A percentile compares a stretch with the other conserved stretches of the same genome.
phyloP scores from a whole-genome alignment of 805 yeast genomes.

The Candida michaelii region DNA sequence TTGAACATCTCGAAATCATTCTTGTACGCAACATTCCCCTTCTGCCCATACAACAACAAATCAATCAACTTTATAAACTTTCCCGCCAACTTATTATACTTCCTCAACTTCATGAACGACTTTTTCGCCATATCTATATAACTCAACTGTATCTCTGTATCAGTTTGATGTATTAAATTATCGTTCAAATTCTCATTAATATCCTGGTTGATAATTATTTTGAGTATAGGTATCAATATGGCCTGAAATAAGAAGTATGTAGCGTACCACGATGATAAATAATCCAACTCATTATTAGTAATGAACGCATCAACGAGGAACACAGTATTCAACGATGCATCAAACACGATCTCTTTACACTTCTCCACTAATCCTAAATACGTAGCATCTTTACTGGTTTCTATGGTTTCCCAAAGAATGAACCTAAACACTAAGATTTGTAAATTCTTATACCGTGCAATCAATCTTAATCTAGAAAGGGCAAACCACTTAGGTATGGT shows the following conservation, averaged over 20 bases:
- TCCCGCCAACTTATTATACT: slow-evolving; percentile 20
- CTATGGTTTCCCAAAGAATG: slow-evolving; percentile 21
- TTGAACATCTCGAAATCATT: slow-evolving; percentile 16
- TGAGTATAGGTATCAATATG: slow-evolving; percentile 19
- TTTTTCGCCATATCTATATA: slow-evolving; percentile 17
- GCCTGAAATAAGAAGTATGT: slow-evolving; percentile 22
- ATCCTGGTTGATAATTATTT: slow-evolving; percentile 17
- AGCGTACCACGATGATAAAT: slow-evolving; percentile 19
- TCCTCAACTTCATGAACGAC: slow-evolving; percentile 13
- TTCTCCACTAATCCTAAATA: slow-evolving; percentile 17
- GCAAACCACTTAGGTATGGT: slow-evolving; percentile 20
- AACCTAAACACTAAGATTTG: slow-evolving; percentile 20
- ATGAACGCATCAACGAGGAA: slow-evolving; percentile 15
- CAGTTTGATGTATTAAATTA: background rate
- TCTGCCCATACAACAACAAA: slow-evolving; percentile 15
- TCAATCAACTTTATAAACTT: slow-evolving; percentile 19
- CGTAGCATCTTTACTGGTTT: slow-evolving; percentile 14
- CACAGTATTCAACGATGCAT: slow-evolving; percentile 18
- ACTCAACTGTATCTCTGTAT: slow-evolving; percentile 13
- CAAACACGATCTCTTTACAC: slow-evolving; percentile 18
- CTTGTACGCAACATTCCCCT: slow-evolving; percentile 6
- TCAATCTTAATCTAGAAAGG: slow-evolving; percentile 18
- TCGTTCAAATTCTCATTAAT: background rate
- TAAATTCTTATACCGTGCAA: slow-evolving; percentile 18
- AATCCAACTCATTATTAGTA: slow-evolving; percentile 16